Evolutionary conservation across 805 yeast genomes (phyloP).

Genomic region (Starmerella potacharoeniae): DNA sequence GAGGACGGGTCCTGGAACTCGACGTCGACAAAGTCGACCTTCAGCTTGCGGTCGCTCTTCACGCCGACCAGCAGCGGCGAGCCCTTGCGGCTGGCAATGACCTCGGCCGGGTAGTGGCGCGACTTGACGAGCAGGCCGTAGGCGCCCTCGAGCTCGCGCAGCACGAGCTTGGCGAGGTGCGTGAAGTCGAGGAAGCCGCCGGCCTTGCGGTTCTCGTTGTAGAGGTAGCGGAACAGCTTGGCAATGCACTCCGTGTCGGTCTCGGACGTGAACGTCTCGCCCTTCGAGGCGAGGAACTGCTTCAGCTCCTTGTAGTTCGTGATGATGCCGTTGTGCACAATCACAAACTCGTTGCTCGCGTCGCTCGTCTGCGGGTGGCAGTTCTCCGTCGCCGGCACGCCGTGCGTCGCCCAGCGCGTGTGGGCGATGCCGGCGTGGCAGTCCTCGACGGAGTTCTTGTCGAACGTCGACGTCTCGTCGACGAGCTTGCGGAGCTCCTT

Average conservation of each 20-base stretch:
- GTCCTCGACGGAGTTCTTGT: slow-evolving; percentile 48
- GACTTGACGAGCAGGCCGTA: slow-evolving; percentile 92
- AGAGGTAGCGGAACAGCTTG: slow-evolving; percentile 80
- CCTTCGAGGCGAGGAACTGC: slow-evolving; percentile 67
- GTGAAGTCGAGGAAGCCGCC: slow-evolving; percentile 63
- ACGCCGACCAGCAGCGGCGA: slow-evolving; percentile 96
- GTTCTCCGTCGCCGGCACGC: slow-evolving; percentile 72
- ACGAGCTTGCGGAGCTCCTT: slow-evolving; percentile 59
- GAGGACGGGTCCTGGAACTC: slow-evolving; percentile 65
- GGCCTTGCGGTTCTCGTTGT: slow-evolving; percentile 63
- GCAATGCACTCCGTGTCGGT: slow-evolving; percentile 99
- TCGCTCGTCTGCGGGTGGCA: slow-evolving; percentile 97
- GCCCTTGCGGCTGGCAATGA: slow-evolving; percentile 95
- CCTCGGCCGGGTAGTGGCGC: slow-evolving; percentile 85
- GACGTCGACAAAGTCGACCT: slow-evolving; percentile 96
- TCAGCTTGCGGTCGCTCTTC: slow-evolving; percentile 80
- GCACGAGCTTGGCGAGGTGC: slow-evolving; percentile 82
- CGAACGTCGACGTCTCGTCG: slow-evolving; percentile 34
- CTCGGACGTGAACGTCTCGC: slow-evolving; percentile 74
- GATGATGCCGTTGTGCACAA: slow-evolving; percentile 97
- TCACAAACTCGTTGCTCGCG: slow-evolving; percentile 65
- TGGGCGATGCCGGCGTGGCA: slow-evolving; percentile 96
- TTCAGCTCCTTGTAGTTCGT: slow-evolving; percentile 89
- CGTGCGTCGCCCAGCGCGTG: slow-evolving; percentile 99
- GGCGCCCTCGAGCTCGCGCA: slow-evolving; percentile 91